These are phyloP conservation scores for Eucalyptus brandiana DNA, from an alignment of 345 rosid genomes.

Conservation along the genomic window DNA sequence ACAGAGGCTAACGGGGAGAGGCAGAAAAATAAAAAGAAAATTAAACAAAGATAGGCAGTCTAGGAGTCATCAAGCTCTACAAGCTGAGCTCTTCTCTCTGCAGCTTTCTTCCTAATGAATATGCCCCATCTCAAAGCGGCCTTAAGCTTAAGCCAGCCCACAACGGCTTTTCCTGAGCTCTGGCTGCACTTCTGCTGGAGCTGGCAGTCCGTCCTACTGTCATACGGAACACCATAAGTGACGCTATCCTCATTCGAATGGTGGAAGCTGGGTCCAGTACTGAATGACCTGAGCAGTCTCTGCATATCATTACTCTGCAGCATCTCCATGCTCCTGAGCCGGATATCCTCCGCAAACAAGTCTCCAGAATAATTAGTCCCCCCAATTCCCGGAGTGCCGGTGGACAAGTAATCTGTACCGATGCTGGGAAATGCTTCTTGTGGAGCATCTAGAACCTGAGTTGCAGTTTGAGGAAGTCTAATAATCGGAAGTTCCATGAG, in stretches of 20 bases:
- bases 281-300: constrained; percentile 52
- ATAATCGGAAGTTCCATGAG: constrained; percentile 50
- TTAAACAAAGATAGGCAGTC: neutral
- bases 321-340: constrained; percentile 81
- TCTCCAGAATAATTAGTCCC: constrained; percentile 47
- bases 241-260: constrained; percentile 40
- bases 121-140: constrained; percentile 81
- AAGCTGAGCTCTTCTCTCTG: constrained; percentile 79
- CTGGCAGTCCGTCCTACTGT: constrained; percentile 19
- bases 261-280: constrained; percentile 3
- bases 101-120: constrained; percentile 88
- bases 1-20: neutral
- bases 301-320: constrained; percentile 87
- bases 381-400: constrained; percentile 28
- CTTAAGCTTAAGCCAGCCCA: constrained; percentile 58
- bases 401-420: constrained; percentile 28
- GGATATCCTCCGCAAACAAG: constrained; percentile 55
- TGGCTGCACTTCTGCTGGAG: constrained; percentile 10
- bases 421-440: constrained; percentile 20
- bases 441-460: constrained; percentile 18
- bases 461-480: constrained; percentile 23
- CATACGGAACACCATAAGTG: constrained; percentile 37
- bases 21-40: neutral
- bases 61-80: constrained; percentile 44
- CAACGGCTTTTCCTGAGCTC: constrained; percentile 85